Evolutionary conservation across 2,329 filamentous ascomycete genomes (phyloP).

Genomic region (Hymenoscyphus salicellus): DNA sequence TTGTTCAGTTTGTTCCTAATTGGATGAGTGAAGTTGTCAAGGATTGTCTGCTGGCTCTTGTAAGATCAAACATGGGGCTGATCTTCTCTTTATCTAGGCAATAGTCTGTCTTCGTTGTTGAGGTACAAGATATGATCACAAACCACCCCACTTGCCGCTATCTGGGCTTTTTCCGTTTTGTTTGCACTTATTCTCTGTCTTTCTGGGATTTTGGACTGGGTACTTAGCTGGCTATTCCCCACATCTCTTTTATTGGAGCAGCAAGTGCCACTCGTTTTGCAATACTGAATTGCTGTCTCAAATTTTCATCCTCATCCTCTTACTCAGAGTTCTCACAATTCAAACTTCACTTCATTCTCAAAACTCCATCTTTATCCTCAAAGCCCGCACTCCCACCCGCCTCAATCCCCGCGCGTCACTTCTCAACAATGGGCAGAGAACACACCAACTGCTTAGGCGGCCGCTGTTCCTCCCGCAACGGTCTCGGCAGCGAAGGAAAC

Average conservation of each 20-base stretch:
- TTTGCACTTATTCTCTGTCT: neutral
- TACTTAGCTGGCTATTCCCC: neutral
- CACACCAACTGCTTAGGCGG: slow-evolving; percentile 3
- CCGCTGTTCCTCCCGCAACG: neutral
- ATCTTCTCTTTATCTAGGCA: slow-evolving; percentile 1
- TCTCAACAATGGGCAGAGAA: neutral
- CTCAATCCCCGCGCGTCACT: too few relatives aligned
- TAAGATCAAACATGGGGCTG: neutral
- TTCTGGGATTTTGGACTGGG: neutral
- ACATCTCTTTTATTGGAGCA: neutral
- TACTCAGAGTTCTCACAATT: neutral
- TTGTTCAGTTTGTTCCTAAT: neutral
- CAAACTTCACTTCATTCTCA: neutral
- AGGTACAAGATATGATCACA: slow-evolving; percentile 2
- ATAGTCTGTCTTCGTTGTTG: slow-evolving; percentile 1
- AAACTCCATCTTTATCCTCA: neutral
- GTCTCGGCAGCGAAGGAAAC: neutral
- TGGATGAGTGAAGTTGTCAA: neutral
- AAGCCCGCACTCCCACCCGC: neutral
- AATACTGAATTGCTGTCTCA: neutral
- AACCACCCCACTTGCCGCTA: neutral
- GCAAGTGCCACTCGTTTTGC: neutral
- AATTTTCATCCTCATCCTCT: neutral
- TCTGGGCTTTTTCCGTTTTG: neutral
- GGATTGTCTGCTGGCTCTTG: slow-evolving; percentile 8